Evolutionary conservation across 306 rosid genomes (phyloP).

Genomic region (Citrullus colocynthis): DNA sequence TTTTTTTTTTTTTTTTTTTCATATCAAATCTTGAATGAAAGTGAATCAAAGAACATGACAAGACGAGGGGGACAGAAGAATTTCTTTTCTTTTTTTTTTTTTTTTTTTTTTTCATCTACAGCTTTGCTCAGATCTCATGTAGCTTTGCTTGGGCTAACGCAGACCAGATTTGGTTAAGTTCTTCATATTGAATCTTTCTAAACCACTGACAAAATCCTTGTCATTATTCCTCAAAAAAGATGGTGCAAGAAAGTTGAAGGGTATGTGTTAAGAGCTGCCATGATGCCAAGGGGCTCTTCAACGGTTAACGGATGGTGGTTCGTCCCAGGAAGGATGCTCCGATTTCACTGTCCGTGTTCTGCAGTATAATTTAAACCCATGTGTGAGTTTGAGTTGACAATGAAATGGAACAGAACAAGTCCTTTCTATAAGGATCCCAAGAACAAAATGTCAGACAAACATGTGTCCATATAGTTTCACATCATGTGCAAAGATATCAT

Average conservation of each 20-base stretch:
- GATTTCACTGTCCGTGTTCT: conserved; percentile 82
- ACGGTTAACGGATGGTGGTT: conserved; percentile 61
- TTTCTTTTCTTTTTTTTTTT: not conserved
- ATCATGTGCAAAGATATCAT: conserved; percentile 1
- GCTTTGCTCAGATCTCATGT: conserved; percentile 8
- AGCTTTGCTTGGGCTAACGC: not conserved
- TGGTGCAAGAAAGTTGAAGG: conserved; percentile 4
- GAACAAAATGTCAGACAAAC: conserved; percentile 1
- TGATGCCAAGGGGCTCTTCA: not conserved
- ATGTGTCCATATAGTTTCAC: not conserved
- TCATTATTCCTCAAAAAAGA: conserved; percentile 3
- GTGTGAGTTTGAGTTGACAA: not conserved
- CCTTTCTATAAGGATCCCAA: not conserved
- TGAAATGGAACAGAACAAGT: not conserved
- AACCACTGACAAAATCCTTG: conserved; percentile 9
- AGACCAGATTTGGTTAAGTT: not conserved
- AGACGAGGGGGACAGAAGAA: no score
- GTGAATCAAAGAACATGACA: no score
- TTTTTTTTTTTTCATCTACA: not conserved
- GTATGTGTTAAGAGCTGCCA: conserved; percentile 7
- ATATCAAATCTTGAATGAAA: no score
- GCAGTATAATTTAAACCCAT: conserved; percentile 23
- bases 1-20: no score
- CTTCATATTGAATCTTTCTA: not conserved
- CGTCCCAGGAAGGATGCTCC: conserved; percentile 96